Base-by-base conservation (phyloP, 805 yeast species). In the Kodamaea nitidulidarum region DNA sequence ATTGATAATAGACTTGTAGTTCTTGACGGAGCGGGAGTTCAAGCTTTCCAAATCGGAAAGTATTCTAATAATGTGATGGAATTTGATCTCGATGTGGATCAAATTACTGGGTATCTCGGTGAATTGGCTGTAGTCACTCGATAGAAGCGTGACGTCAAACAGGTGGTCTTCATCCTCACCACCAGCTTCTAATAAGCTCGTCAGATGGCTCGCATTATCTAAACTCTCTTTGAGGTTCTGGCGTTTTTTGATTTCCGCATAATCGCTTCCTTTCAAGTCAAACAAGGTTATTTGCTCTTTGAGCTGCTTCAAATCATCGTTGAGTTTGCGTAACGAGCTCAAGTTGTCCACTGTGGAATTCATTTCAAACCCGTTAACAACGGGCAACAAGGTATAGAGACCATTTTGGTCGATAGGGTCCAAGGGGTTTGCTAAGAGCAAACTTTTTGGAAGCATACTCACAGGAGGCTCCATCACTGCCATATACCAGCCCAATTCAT, bases 391-490 rank as follows among this genome's bases (percentile, higher is more conserved):
- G 7, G 71, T 51, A 39, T 75, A 71, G 36, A 75, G 65, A 2
- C 81, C 80, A 50, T 74, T 75, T 26, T 75, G 80, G 37, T 67
- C 71, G 1, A 73, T 63, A 3, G 82, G 79, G 43, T 73, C 56
- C 25, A 67, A 50, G 1, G 80, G 77, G 22, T 76, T 74, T 3
- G 76, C 70, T 12, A 76, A 56, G 15, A 76, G 52, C 26, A 73
- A 54, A 33, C 74, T 73, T 35, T 68, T 65, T 3, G 81, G 77
- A 3, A 76, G 58, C 20, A 66, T 47, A 38, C 61, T 66, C 7
- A 62, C 62, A 2, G 74, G 74, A 1, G 73, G 71, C 45, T 69
- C 73, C 42, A 70, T 68, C 38, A 75, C 60, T 1, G 75, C 71
- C 49, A 73, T 67, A n/a, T 58, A 54, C 80, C 80, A 76, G 42